phyloP scores from a whole-genome alignment of 2,329 filamentous ascomycete species.

The Alternaria alternata region DNA sequence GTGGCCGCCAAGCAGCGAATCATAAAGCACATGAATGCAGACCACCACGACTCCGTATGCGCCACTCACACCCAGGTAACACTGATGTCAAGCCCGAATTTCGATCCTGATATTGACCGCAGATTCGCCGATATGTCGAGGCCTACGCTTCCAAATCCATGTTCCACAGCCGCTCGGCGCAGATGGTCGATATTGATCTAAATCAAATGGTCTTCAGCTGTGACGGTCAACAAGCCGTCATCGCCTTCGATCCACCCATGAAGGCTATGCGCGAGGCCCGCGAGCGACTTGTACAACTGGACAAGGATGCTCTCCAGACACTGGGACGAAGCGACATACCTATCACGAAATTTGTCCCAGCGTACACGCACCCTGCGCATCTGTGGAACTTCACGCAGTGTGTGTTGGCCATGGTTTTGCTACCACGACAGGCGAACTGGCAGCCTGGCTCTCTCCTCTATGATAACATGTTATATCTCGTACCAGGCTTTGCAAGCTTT shows the following conservation, averaged over 20 bases:
- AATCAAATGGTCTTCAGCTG: conserved; percentile 68
- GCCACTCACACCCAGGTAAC: background rate
- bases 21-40: conserved; percentile 85
- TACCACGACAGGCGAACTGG: conserved; percentile 43
- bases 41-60: conserved; percentile 73
- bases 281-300: conserved; percentile 76
- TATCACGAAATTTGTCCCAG: conserved; percentile 62
- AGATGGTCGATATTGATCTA: conserved; percentile 72
- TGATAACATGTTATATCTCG: conserved; percentile 55
- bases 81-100: background rate
- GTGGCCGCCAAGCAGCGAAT: conserved; percentile 66
- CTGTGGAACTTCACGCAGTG: conserved; percentile 62
- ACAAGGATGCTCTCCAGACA: conserved; percentile 64
- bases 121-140: conserved; percentile 77
- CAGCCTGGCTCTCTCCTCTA: conserved; percentile 45
- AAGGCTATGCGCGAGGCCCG: conserved; percentile 72
- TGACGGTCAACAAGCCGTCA: conserved; percentile 56
- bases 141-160: conserved; percentile 70
- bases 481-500: conserved; percentile 65
- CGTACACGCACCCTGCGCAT: conserved; percentile 57
- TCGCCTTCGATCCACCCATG: conserved; percentile 77
- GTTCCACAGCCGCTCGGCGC: conserved; percentile 63
- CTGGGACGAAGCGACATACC: conserved; percentile 68
- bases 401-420: conserved; percentile 39
- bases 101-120: conserved; percentile 17